Conservation (phyloP, 2,329 filamentous ascomycete species). For the Hawksworthiomyces lignivorus region DNA sequence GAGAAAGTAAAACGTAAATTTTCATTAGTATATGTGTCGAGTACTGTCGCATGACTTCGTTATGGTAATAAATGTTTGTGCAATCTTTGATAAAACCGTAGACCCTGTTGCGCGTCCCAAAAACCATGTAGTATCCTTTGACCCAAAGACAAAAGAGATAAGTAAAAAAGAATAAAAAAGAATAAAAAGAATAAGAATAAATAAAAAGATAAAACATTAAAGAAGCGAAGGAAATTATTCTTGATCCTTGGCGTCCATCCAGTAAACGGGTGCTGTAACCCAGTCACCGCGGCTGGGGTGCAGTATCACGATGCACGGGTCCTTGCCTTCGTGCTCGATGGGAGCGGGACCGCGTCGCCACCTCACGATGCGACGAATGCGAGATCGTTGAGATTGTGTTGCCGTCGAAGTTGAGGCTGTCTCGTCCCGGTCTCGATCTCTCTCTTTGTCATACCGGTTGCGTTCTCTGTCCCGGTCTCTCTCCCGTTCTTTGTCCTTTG, state of each 20-base stretch:
- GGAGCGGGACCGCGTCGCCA: constrained; percentile 11
- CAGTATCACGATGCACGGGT: constrained; percentile 16
- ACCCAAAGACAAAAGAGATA: neutral
- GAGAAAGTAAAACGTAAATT: too few species aligned
- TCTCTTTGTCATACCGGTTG: too few species aligned
- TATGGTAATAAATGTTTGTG: too few species aligned
- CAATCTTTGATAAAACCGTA: too few species aligned
- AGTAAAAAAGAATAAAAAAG: neutral
- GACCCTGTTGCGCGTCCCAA: too few species aligned
- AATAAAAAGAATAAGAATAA: neutral
- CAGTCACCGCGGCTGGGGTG: constrained; percentile 17
- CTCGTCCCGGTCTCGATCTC: constrained; percentile 7
- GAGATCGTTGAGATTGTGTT: constrained; percentile 3
- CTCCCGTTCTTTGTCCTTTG: neutral
- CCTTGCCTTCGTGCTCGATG: constrained; percentile 14
- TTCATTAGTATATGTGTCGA: too few species aligned
- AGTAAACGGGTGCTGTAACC: constrained; percentile 15
- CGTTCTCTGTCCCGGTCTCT: neutral
- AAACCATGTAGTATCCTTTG: too few species aligned
- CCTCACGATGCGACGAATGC: constrained; percentile 13
- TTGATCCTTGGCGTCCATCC: constrained; percentile 9
- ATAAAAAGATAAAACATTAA: neutral
- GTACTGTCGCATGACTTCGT: too few species aligned
- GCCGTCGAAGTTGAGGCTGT: constrained; percentile 4
- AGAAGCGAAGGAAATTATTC: neutral